Base-by-base conservation (phyloP, 2,329 filamentous ascomycete species). In the Emergomyces africanus region DNA sequence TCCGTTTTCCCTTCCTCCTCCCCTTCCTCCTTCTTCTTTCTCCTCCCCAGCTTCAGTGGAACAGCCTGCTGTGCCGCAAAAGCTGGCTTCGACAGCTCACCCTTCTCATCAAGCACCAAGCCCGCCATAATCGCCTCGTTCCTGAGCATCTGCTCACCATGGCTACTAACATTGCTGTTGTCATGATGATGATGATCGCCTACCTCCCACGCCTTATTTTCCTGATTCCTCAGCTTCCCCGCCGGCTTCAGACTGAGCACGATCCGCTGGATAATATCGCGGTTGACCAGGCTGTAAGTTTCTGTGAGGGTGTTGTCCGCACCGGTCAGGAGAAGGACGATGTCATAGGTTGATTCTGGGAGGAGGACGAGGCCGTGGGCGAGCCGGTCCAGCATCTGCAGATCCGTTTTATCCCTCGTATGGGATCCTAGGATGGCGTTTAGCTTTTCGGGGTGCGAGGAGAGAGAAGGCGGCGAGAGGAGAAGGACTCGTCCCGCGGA, bases 341-440 rank as follows among this genome's bases (percentile, higher is more conserved):
- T 75, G 71, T 95, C 89, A 78, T 99, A 99, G 58, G 88, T 88
- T 54, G 83, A 77, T 58, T 82, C 66, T 1, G 91, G 87, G 0
- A 99, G 84, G 8, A 84, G 78, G 60, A 94, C 89, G 42, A 96
- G 79, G 62, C 90, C 90, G 41, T 88, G 83, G 1, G 88, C 84
- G 46, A 99, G 82, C 57, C 94, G 89, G 76, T 99, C 94, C 62
- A 99, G 87, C 94, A 99, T 99, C 74, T 97, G 94, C 57, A 99
- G 80, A 70, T 99, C 94, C 62, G 90, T 92, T 51, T 81, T 78
- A 63, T 81, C 77, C 69, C 90, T 86, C 72, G 94, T 85, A 76
- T 89, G 85, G 60, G 83, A 78, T 61, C 84, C 79, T 68, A 95
- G 83, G 62, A 94, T 79, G 65, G 78, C 77, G 64, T 84, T 82